Base-by-base conservation (phyloP, 2,329 filamentous ascomycete species). In the Diaporthe eres region DNA sequence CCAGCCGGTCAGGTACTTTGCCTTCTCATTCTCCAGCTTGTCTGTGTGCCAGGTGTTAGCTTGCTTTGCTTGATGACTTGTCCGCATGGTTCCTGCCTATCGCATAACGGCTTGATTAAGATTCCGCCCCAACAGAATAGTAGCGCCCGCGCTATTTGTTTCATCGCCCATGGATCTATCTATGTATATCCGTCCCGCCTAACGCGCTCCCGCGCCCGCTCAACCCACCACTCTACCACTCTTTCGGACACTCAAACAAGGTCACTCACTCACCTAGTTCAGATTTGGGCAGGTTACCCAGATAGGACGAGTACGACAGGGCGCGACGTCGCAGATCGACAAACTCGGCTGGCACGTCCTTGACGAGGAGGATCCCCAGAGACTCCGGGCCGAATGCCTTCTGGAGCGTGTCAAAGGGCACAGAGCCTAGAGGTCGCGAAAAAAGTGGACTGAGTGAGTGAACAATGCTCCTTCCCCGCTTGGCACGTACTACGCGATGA, bases 291-390 rank as follows among this genome's bases (percentile, higher is more conserved):
- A 98, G 88, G 78, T 95, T 95, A 47, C 94, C 97, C 53, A 98
- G 91, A 82, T 97, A 97, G 0, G 95, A 98, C 5, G 95, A 92
- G 82, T 97, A 97, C 0, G 95, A 97, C 9, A 99, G 89, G 2
- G 97, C 90, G 76, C 90, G 90, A 76, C 90, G 90, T 77, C 97
- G 91, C 58, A 98, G 86, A n/a, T 89, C 85, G 19, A 89, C 84
- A 80, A 98, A 99, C 71, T 91, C 87, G 8, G 88, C 77, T 0
- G 95, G 94, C 0, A 98, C 90, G 82, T 95, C 94, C 82, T 94
- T 95, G 65, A 99, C 96, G n/a, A 98, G 87, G 74, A 99, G 93
- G 71, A 99, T 98, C 0, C 97, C 97, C 17, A 98, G 88, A 2
- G 95, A 98, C 37, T 94, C 92, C 1, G 96, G 95, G 0, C 97